Evolutionary conservation across 768 basidiomycete species (phyloP).

Genomic region (Crucibulum laeve): DNA sequence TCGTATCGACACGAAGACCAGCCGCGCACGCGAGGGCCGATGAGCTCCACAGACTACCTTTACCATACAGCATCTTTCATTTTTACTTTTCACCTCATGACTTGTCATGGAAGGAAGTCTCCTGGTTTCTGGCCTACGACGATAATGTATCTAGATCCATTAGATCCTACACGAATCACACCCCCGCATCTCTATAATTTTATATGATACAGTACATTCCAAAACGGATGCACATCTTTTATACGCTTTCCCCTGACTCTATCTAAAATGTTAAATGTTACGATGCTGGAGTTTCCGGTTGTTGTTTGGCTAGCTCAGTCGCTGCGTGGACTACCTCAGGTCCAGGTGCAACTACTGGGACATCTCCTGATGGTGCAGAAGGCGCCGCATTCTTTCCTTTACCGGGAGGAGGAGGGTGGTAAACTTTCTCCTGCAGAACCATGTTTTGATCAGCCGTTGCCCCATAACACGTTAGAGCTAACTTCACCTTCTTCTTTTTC

Average conservation of each 20-base stretch:
- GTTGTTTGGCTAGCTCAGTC: too few relatives aligned
- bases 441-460: background rate
- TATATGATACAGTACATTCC: too few relatives aligned
- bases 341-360: background rate
- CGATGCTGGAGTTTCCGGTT: too few relatives aligned
- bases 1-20: constrained; percentile 69
- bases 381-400: constrained; percentile 58
- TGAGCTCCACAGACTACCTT: background rate
- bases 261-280: too few relatives aligned
- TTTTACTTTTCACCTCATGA: background rate
- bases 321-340: background rate
- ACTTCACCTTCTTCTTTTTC: constrained; percentile 54
- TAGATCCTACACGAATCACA: too few relatives aligned
- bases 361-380: constrained; percentile 11
- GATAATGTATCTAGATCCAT: too few relatives aligned
- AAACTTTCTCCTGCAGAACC: constrained; percentile 63
- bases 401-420: constrained; percentile 80
- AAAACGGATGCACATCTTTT: too few relatives aligned
- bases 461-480: background rate
- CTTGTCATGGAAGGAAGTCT: background rate
- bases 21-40: constrained; percentile 35
- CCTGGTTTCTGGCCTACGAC: too few relatives aligned
- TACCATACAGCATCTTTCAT: too few relatives aligned
- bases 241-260: too few relatives aligned
- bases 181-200: too few relatives aligned